Base-by-base conservation (phyloP, 352 stramenopile species). In the Globisporangium yorkense region DNA sequence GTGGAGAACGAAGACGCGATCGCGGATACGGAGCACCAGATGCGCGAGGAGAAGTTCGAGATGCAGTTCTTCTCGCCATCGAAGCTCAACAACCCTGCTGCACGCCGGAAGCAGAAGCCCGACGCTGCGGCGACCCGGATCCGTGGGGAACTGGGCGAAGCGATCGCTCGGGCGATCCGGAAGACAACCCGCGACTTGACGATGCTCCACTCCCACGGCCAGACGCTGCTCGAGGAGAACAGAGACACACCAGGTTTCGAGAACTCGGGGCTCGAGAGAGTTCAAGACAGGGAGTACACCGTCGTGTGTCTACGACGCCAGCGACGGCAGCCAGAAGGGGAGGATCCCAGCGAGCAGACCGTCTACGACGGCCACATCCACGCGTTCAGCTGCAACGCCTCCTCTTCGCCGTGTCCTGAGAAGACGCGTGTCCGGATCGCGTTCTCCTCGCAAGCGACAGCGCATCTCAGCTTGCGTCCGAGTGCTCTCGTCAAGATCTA, bases 101-200 rank as follows among this genome's bases (percentile, higher is more conserved):
- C 47, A 4, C 49, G 49, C 21, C 65, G 51, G 5, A 57, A 40
- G 62, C 65, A 29, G n/a, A 62, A 63, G 44, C 37, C 54, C 3
- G 62, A 78, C 44, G 59, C 53, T 0, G 58, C 67, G 40, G 46
- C 72, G 24, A 50, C 59, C 15, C 88, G 80, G 62, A 82, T 88
- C 54, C 77, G 76, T 16, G 78, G 80, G 33, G 59, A 59, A 5
- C 51, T 90, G n/a, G 80, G 80, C 7, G 80, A 85, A 6, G 57
- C 72, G 15, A 68, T 90, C 51, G 72, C 75, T 5, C 78, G 78
- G 48, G 76, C 80, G 0, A 67, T 74, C 51, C 71, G 80, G 0
- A 79, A 73, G 59, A 74, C 65, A 0, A 80, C 78, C 15, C 68
- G 78, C 3, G 80, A 90, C 33, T 64, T 88, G 39, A 90, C 80